phyloP scores from a whole-genome alignment of 768 basidiomycete species.

The Phlebiopsis flavidoalba region DNA sequence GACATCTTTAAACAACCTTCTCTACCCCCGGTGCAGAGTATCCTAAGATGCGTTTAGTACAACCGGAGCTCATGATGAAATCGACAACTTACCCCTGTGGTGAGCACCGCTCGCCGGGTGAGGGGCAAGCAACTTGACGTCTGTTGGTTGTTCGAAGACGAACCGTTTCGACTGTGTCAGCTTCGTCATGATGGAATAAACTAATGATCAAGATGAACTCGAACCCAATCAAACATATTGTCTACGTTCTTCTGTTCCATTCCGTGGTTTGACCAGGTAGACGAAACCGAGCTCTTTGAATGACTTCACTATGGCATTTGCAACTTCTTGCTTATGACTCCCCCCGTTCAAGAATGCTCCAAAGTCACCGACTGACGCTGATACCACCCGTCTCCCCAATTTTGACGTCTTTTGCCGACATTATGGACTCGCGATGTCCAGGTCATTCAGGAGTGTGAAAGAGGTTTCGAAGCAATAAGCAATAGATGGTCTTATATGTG shows the following conservation, averaged over 20 bases:
- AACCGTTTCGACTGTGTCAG: slow-evolving; percentile 1
- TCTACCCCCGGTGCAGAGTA: slow-evolving; percentile 29
- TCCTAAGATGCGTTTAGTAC: slow-evolving; percentile 11
- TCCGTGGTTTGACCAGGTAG: slow-evolving; percentile 26
- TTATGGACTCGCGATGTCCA: not conserved
- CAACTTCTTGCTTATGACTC: slow-evolving; percentile 33
- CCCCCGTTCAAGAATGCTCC: slow-evolving; percentile 37
- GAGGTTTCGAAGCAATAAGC: too few relatives aligned
- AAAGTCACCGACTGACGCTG: slow-evolving; percentile 39
- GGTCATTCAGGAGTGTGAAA: too few relatives aligned
- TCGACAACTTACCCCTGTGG: slow-evolving; percentile 22
- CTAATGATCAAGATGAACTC: not conserved
- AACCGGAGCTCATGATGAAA: not conserved
- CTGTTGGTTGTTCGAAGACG: slow-evolving; percentile 26
- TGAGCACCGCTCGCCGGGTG: slow-evolving; percentile 30
- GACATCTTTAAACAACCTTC: slow-evolving; percentile 26
- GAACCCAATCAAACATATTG: slow-evolving; percentile 28
- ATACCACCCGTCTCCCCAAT: slow-evolving; percentile 16
- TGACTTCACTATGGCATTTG: slow-evolving; percentile 36
- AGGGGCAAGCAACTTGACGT: slow-evolving; percentile 29
- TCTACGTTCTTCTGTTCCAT: slow-evolving; percentile 28
- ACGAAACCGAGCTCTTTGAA: slow-evolving; percentile 30
- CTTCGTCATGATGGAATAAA: not conserved
- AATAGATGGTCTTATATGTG: too few relatives aligned
- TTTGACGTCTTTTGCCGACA: not conserved